Conservation (phyloP, 345 rosid genomes). For the Dipteronia dyeriana region DNA sequence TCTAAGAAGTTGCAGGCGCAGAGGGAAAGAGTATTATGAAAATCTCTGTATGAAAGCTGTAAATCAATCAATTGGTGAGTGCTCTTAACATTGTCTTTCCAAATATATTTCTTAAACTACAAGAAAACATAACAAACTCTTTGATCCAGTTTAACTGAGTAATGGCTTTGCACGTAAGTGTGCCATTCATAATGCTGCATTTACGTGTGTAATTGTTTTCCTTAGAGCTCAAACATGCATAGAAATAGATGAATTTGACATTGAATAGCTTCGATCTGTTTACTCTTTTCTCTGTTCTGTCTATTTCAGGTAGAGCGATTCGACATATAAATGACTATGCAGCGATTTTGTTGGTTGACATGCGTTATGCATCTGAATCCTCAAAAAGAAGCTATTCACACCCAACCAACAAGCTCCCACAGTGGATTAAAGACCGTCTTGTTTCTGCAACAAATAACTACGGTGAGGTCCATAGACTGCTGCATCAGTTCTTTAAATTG, state of each 20-base stretch:
- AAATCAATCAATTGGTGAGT: conserved; percentile 88
- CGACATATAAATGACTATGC: conserved; percentile 83
- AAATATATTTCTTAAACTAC: not conserved
- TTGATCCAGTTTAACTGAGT: not conserved
- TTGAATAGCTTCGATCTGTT: not conserved
- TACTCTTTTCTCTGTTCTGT: not conserved
- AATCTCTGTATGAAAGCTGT: conserved; percentile 98
- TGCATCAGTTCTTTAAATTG: conserved; percentile 80
- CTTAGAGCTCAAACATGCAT: not conserved
- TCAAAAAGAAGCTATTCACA: conserved; percentile 48
- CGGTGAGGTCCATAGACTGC: conserved; percentile 79
- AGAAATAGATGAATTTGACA: not conserved
- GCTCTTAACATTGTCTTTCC: conserved; percentile 1
- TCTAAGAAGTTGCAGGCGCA: conserved; percentile 67
- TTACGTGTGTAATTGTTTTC: conserved; percentile 2
- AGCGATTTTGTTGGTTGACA: conserved; percentile 84
- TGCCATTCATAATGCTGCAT: conserved; percentile 1
- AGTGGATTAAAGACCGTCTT: conserved; percentile 74
- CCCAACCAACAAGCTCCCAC: conserved; percentile 77
- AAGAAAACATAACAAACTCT: not conserved
- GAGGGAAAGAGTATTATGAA: conserved; percentile 92
- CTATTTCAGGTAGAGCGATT: conserved; percentile 74
- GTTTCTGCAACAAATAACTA: conserved; percentile 62
- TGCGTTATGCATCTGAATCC: conserved; percentile 61
- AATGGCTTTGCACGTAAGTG: not conserved